Evolutionary conservation across 352 stramenopile species (phyloP).

Genomic region (Elongisporangium undulatum): DNA sequence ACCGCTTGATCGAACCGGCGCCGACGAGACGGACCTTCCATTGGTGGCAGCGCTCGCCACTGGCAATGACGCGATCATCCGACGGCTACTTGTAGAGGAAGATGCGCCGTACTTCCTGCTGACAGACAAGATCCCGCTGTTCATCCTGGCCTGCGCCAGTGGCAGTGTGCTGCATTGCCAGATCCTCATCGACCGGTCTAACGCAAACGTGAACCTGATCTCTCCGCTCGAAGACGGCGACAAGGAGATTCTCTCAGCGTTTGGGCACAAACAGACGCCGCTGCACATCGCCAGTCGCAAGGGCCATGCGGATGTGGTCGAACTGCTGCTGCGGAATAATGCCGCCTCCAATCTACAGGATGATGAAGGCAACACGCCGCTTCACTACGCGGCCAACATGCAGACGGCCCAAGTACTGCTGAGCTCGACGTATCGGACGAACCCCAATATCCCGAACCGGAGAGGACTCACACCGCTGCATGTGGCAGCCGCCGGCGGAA

Average conservation of each 20-base stretch:
- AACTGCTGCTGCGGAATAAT: slow-evolving; percentile 59
- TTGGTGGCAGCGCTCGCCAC: slow-evolving; percentile 67
- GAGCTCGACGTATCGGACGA: slow-evolving; percentile 53
- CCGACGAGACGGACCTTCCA: slow-evolving; percentile 52
- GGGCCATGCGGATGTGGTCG: slow-evolving; percentile 54
- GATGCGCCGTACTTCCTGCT: slow-evolving; percentile 66
- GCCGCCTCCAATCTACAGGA: slow-evolving; percentile 74
- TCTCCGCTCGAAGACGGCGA: slow-evolving; percentile 72
- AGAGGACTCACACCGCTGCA: slow-evolving; percentile 72
- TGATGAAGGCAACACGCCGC: slow-evolving; percentile 73
- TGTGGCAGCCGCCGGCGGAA: slow-evolving; percentile 55
- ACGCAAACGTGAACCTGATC: slow-evolving; percentile 72
- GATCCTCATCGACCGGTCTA: slow-evolving; percentile 56
- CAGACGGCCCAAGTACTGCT: slow-evolving; percentile 65
- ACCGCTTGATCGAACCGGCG: slow-evolving; percentile 34
- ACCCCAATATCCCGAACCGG: slow-evolving; percentile 77
- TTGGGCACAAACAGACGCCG: slow-evolving; percentile 64
- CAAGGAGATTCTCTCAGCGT: slow-evolving; percentile 72
- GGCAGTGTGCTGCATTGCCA: slow-evolving; percentile 68
- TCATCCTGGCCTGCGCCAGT: slow-evolving; percentile 69
- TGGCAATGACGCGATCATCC: slow-evolving; percentile 70
- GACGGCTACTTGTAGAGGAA: slow-evolving; percentile 65
- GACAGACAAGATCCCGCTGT: slow-evolving; percentile 72
- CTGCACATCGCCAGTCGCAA: slow-evolving; percentile 75
- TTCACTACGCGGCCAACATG: slow-evolving; percentile 65